Base-by-base conservation (phyloP, 208 protist species). In the Jaenimonas drosophilae region DNA sequence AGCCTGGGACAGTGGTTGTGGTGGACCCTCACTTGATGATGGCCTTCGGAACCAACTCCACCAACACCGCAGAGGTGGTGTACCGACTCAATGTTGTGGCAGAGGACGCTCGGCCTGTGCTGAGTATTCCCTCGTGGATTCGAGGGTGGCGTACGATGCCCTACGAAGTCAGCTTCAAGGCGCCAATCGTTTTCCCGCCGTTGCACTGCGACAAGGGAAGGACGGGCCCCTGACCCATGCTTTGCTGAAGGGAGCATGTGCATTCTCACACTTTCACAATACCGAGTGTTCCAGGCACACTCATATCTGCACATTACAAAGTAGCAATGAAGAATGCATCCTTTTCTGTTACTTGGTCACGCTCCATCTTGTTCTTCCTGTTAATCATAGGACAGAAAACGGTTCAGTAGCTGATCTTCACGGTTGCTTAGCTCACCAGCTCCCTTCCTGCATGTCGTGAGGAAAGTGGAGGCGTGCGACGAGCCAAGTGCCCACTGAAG, bases 1-100 rank as follows among this genome's bases (percentile, higher is more conserved):
- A 74, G 2, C 64, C 70, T 9, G 85, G 85, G 11, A 64, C 73
- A 3, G 75, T 90, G 45, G 66, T 90, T 46, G 68, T 82, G 32
- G 44, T 87, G 6, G 77, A 93, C 37, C 85, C 85, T 9, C 76
- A 87, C 47, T 44, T 93, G 38, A 69, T 93, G 68, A 74, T 88
- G 67, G 85, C 50, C 0, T 79, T 90, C 38, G 76, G 80, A 1
- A 30, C 60, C 11, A 89, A 93, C 56, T 49, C 83, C 24, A 82
- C 77, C 1, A 23, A 46, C 0, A 26, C 70, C 27, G 54, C 25
- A 19, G 67, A 80, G 40, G 68, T 82, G 4, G 49, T 86, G n/a
- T 88, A 87, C 38, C 73, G 64, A 21, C 44, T 88, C 5, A 72
- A 88, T 45, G 50, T 90, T 16, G 75, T 93, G 11, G 9, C 57